These are phyloP conservation scores for Rhodotorula sphaerocarpa DNA, from an alignment of 768 basidiomycete genomes.

Conservation along the genomic window DNA sequence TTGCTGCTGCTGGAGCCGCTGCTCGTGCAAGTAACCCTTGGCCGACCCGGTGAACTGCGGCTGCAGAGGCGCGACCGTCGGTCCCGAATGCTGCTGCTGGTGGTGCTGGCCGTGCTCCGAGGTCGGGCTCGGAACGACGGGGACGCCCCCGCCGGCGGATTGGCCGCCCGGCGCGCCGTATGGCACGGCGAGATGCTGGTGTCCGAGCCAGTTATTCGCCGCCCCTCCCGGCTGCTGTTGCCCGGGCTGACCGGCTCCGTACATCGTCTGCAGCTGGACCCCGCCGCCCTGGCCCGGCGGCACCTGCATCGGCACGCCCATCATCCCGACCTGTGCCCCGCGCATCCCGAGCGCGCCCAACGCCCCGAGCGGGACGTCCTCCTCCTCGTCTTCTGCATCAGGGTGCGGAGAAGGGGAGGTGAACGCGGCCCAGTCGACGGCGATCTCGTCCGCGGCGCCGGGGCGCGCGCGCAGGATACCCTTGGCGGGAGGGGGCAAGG, in stretches of 20 bases:
- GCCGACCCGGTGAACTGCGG: conserved; percentile 30
- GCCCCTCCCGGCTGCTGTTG: not conserved
- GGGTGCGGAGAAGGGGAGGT: not conserved
- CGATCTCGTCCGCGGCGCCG: conserved; percentile 3
- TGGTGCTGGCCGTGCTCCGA: no score
- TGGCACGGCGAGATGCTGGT: not conserved
- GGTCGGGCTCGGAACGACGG: not conserved
- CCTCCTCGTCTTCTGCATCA: conserved; percentile 1
- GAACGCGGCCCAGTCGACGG: conserved; percentile 27
- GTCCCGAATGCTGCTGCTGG: not conserved
- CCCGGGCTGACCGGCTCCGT: not conserved
- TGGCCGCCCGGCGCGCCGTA: not conserved
- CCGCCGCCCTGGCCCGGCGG: no score
- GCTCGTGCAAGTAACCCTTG: conserved; percentile 23
- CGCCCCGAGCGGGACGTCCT: conserved; percentile 18
- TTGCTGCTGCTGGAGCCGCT: not conserved
- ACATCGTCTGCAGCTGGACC: not conserved
- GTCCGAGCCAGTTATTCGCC: not conserved
- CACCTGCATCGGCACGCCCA: conserved; percentile 2
- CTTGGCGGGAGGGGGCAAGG: not conserved
- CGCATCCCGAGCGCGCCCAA: conserved; percentile 20
- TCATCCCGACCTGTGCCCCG: conserved; percentile 23
- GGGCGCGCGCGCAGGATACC: conserved; percentile 1
- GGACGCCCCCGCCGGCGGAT: not conserved
- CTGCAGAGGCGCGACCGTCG: conserved; percentile 13